Conservation (phyloP, 2,329 filamentous ascomycete species). For the Bisporella sp. region DNA sequence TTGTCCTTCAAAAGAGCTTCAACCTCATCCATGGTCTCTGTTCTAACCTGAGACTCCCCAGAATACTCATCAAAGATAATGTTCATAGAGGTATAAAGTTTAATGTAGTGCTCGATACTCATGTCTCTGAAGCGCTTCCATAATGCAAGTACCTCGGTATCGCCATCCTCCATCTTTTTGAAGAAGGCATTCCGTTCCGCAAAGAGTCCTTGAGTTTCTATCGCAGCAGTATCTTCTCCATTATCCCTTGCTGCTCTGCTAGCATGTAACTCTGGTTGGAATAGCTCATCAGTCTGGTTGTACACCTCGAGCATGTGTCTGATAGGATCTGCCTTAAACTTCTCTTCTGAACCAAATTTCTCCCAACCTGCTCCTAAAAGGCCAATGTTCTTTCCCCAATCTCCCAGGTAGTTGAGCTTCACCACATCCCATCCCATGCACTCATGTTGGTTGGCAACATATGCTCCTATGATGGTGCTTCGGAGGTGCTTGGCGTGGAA, state of each 20-base stretch:
- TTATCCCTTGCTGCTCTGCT: slow-evolving; percentile 16
- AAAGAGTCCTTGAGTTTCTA: slow-evolving; percentile 44
- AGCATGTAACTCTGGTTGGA: slow-evolving; percentile 42
- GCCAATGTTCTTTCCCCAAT: slow-evolving; percentile 47
- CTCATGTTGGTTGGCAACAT: slow-evolving; percentile 4
- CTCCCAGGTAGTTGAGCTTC: slow-evolving; percentile 6
- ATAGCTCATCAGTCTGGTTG: slow-evolving; percentile 54
- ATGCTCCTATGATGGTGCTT: slow-evolving; percentile 59
- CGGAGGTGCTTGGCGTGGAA: slow-evolving; percentile 60
- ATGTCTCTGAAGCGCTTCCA: slow-evolving; percentile 59
- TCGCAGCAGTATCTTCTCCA: slow-evolving; percentile 39
- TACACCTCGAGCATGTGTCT: slow-evolving; percentile 60
- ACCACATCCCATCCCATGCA: slow-evolving; percentile 5
- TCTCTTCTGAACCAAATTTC: slow-evolving; percentile 43
- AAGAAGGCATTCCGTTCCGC: slow-evolving; percentile 39
- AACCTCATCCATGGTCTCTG: slow-evolving; percentile 53
- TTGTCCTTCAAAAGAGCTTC: slow-evolving; percentile 51
- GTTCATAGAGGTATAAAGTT: slow-evolving; percentile 57
- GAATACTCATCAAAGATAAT: slow-evolving; percentile 61
- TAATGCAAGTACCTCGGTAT: slow-evolving; percentile 49
- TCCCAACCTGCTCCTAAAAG: slow-evolving; percentile 56
- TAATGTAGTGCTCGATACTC: slow-evolving; percentile 57
- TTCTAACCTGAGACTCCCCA: slow-evolving; percentile 56
- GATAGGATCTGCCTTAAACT: slow-evolving; percentile 42
- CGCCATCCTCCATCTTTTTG: slow-evolving; percentile 60